A percentile compares a stretch with the other conserved stretches of the same genome.
Conservation (phyloP, 169 alveolate genomes). For the Cryptosporidium andersoni region DNA sequence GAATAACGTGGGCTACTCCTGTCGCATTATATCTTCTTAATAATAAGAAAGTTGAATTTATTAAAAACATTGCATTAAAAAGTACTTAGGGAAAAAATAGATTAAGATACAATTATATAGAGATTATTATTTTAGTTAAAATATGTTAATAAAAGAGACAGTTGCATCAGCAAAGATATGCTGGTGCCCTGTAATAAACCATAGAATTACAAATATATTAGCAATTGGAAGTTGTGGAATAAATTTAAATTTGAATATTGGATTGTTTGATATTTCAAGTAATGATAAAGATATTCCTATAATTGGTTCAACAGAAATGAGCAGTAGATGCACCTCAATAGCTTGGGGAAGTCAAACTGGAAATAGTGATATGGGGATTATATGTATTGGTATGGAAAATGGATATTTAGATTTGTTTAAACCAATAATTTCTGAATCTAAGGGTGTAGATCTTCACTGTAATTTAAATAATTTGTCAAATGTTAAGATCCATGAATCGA, state of each 20-base stretch:
- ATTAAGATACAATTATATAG: no score
- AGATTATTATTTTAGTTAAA: no score
- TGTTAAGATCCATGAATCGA: constrained; percentile 66
- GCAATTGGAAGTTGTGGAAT: constrained; percentile 68
- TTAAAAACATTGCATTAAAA: no score
- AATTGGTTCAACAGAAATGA: constrained; percentile 17
- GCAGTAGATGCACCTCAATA: constrained; percentile 59
- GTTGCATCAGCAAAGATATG: constrained; percentile 57
- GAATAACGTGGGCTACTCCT: no score
- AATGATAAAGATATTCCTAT: constrained; percentile 26
- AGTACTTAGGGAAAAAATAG: no score
- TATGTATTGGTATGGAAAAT: constrained; percentile 66
- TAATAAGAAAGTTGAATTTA: no score
- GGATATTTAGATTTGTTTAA: constrained; percentile 21
- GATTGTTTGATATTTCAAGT: constrained; percentile 36
- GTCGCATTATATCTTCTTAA: no score
- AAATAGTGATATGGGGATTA: constrained; percentile 28
- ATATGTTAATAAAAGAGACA: constrained; percentile 53
- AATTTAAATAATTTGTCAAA: constrained; percentile 17
- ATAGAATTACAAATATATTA: constrained; percentile 8
- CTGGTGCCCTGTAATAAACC: constrained; percentile 59
- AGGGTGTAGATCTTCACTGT: not conserved
- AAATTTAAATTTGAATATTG: constrained; percentile 25
- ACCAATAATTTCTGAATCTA: constrained; percentile 24
- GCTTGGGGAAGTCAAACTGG: constrained; percentile 57